Percentiles rank a stretch among this genome's conserved stretches.
These are phyloP conservation scores for Ramularia endophylla DNA, from an alignment of 2,329 filamentous ascomycete genomes.

Conservation along the genomic window DNA sequence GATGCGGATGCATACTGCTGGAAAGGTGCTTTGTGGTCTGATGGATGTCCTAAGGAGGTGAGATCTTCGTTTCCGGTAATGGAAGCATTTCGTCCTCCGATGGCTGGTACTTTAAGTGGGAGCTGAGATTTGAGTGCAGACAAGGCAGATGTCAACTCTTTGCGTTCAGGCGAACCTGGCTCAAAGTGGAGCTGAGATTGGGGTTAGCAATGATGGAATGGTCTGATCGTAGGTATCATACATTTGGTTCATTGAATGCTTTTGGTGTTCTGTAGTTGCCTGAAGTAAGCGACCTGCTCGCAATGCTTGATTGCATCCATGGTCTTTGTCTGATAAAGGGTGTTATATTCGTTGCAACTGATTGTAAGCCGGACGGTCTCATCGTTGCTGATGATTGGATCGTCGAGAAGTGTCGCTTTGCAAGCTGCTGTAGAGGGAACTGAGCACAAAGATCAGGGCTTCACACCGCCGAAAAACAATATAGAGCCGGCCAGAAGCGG, in stretches of 20 bases:
- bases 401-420: too few species aligned
- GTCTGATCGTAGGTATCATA: background rate
- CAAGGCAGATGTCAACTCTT: conserved; percentile 67
- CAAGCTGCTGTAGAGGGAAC: too few species aligned
- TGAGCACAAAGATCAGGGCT: too few species aligned
- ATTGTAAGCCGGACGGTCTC: too few species aligned
- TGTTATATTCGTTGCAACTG: too few species aligned
- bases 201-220: background rate
- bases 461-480: too few species aligned
- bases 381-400: too few species aligned
- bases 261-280: conserved; percentile 13
- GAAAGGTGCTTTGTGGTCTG: conserved; percentile 67
- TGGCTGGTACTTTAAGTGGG: conserved; percentile 70
- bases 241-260: conserved; percentile 15
- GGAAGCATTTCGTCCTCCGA: conserved; percentile 63
- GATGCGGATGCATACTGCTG: conserved; percentile 81
- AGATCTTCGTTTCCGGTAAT: conserved; percentile 53
- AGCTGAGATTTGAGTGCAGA: conserved; percentile 60
- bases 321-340: too few species aligned
- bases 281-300: conserved; percentile 8
- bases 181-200: conserved; percentile 71
- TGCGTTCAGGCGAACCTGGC: conserved; percentile 72
- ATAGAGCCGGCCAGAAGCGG: too few species aligned
- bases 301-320: too few species aligned
- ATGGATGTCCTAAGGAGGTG: conserved; percentile 71